A percentile compares a stretch with the other conserved stretches of the same genome.
These are phyloP conservation scores for Posidonia australis DNA, from an alignment of 106 monocot genomes.

Conservation along the genomic window DNA sequence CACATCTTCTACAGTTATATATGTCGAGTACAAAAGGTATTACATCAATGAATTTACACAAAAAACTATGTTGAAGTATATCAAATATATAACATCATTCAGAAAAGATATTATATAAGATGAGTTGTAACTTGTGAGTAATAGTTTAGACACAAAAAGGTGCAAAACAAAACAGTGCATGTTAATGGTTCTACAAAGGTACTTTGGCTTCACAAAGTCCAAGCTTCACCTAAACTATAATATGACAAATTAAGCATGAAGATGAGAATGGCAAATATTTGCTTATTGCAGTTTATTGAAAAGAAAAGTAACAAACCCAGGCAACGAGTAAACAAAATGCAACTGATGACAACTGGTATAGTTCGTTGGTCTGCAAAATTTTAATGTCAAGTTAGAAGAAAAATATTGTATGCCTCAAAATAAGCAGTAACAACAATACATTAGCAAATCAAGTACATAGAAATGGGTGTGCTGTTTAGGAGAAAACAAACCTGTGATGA, in stretches of 20 bases:
- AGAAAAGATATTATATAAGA: too few species aligned
- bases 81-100: too few species aligned
- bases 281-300: not conserved
- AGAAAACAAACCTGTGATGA: constrained; percentile 18
- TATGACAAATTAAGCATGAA: not conserved
- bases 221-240: not conserved
- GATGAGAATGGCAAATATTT: not conserved
- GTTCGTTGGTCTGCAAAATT: constrained; percentile 83
- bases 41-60: too few species aligned
- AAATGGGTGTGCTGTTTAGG: not conserved
- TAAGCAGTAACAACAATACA: not conserved
- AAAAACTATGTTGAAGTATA: too few species aligned
- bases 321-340: constrained; percentile 98
- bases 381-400: not conserved
- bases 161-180: too few species aligned
- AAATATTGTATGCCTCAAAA: not conserved
- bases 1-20: too few species aligned
- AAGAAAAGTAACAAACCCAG: constrained; percentile 47
- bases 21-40: too few species aligned
- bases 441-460: not conserved
- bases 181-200: too few species aligned
- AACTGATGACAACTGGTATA: constrained; percentile 94
- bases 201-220: too few species aligned
- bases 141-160: too few species aligned
- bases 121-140: too few species aligned